Percentiles rank a stretch among this genome's conserved stretches.
These are phyloP conservation scores for Plasmodium vivax DNA, from an alignment of 169 alveolate genomes.

Conservation along the genomic window DNA sequence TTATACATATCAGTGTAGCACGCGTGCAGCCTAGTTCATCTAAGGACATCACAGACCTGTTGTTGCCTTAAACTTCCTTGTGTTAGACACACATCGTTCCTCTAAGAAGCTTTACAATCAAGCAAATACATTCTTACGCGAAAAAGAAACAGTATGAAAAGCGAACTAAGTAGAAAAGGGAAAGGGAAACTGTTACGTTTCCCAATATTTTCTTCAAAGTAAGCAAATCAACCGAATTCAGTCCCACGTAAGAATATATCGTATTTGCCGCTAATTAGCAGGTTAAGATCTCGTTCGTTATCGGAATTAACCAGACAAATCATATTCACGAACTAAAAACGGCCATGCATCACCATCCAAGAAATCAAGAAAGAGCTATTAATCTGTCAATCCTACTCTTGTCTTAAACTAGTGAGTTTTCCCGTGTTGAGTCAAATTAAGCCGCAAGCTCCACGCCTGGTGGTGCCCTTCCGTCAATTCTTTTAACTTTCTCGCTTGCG, in stretches of 20 bases:
- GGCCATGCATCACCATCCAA: constrained; percentile 94
- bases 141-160: constrained; percentile 6
- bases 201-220: too few relatives aligned
- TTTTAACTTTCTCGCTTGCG: constrained; percentile 96
- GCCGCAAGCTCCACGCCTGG: constrained; percentile 95
- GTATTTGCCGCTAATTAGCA: constrained; percentile 88
- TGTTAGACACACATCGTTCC: constrained; percentile 91
- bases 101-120: constrained; percentile 86
- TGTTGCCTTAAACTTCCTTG: constrained; percentile 94
- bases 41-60: constrained; percentile 95
- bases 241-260: too few relatives aligned
- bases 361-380: constrained; percentile 91
- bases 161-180: too few relatives aligned
- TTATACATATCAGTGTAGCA: constrained; percentile 92
- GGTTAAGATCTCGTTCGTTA: constrained; percentile 95
- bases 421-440: constrained; percentile 94
- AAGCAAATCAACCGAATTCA: too few relatives aligned
- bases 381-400: constrained; percentile 91
- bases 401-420: constrained; percentile 92
- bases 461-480: constrained; percentile 95
- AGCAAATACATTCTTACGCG: constrained; percentile 25
- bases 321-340: constrained; percentile 90
- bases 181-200: too few relatives aligned
- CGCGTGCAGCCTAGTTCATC: constrained; percentile 94
- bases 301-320: constrained; percentile 84